Base-by-base conservation (phyloP, 2,329 filamentous ascomycete genomes). In the Lasiodiplodia sp. region DNA sequence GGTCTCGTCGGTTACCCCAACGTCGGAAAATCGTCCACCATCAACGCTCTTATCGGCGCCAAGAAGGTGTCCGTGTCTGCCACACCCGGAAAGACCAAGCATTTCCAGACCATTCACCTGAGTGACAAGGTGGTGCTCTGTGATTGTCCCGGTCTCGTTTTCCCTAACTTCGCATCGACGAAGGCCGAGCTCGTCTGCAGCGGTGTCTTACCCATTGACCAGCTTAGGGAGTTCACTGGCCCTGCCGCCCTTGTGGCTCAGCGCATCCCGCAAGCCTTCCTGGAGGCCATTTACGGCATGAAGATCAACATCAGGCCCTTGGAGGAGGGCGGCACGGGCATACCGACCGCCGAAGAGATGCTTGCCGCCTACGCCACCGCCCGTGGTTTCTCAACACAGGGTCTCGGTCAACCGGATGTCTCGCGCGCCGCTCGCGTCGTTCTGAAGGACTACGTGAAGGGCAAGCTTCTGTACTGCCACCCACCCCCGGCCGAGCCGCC, bases 31-130 rank as follows among this genome's bases (percentile, higher is more conserved):
- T 99, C 96, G 1, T 97, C 94, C 60, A 99, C 96, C 18, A 99
- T 99, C 86, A 99, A 99, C 83, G 95, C 96, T 52, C 87, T 99
- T n/a, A 94, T 98, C 69, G 96, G 96, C 63, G 91, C 96, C 67
- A 99, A 98, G 84, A 99, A 98, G 83, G 96, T 99, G 6, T 98
- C 95, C 0, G 96, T 99, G 49, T 99, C 96, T 18, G 91, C 95
- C 16, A 99, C 96, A 1, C 96, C 96, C 4, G 96, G 96, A 79
- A 99, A 99, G 84, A 99, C 96, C 16, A 99, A 99, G 84, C 96
- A 99, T 77, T 99, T 99, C 84, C 96, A 99, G 81, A 99, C 96
- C 1, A 96, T 99, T 69, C 94, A 97, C 78, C 88, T 99, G 38
- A 96, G 92, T 69, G 92, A 96, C 0, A 89, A 90, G 69, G 93